These are phyloP conservation scores for Rhinocladiella similis DNA, from an alignment of 2,329 filamentous ascomycete species.

Conservation along the genomic window DNA sequence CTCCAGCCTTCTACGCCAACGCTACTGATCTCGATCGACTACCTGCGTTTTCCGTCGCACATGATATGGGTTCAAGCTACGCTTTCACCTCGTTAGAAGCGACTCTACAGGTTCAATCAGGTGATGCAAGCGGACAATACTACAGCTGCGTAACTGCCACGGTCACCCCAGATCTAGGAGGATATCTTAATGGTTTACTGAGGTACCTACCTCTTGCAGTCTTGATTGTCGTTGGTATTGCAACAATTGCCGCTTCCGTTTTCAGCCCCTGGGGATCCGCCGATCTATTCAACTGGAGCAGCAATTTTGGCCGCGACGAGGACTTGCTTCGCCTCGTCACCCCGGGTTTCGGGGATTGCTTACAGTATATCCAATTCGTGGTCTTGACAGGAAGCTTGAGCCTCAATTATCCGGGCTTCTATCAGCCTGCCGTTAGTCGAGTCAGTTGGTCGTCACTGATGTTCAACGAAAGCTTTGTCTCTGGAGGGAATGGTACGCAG, in stretches of 20 bases:
- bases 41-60: slow-evolving; percentile 71
- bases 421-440: slow-evolving; percentile 86
- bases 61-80: slow-evolving; percentile 79
- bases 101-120: slow-evolving; percentile 73
- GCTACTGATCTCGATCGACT: slow-evolving; percentile 53
- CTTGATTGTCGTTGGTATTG: slow-evolving; percentile 75
- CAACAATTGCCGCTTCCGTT: slow-evolving; percentile 80
- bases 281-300: slow-evolving; percentile 93
- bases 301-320: slow-evolving; percentile 92
- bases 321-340: slow-evolving; percentile 90
- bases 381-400: slow-evolving; percentile 84
- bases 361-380: slow-evolving; percentile 95
- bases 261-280: slow-evolving; percentile 92
- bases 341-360: slow-evolving; percentile 91
- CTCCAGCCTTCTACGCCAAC: slow-evolving; percentile 67
- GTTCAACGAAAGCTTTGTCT: slow-evolving; percentile 90
- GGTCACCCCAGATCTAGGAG: slow-evolving; percentile 79
- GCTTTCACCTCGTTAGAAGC: slow-evolving; percentile 79
- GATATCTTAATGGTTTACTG: slow-evolving; percentile 65
- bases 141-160: slow-evolving; percentile 81
- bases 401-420: slow-evolving; percentile 89
- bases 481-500: slow-evolving; percentile 63
- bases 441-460: slow-evolving; percentile 85
- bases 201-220: slow-evolving; percentile 76
- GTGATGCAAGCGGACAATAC: slow-evolving; percentile 61